phyloP scores from a whole-genome alignment of 2,329 filamentous ascomycete genomes.

The Sporothrix pseudoabietina region DNA sequence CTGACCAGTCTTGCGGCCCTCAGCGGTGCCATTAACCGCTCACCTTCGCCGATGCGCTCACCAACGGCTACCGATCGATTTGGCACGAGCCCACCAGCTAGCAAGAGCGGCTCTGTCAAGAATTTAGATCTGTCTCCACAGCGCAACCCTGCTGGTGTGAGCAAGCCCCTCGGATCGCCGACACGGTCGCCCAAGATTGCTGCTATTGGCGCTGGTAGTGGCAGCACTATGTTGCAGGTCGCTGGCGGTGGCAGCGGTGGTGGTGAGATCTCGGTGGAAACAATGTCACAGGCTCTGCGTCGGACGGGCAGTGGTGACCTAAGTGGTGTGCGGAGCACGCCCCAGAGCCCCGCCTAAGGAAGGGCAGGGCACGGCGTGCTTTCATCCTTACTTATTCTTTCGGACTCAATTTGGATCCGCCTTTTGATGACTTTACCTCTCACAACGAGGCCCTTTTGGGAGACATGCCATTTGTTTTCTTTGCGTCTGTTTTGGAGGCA shows the following conservation, averaged over 20 bases:
- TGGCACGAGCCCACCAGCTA: conserved; percentile 72
- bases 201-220: conserved; percentile 35
- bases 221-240: not conserved
- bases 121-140: conserved; percentile 70
- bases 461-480: not conserved
- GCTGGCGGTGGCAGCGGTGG: conserved; percentile 38
- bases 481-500: not conserved
- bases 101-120: conserved; percentile 73
- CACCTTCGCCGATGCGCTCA: conserved; percentile 78
- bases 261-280: conserved; percentile 84
- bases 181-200: conserved; percentile 34
- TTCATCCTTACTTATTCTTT: not conserved
- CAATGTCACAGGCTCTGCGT: conserved; percentile 85
- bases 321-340: conserved; percentile 56
- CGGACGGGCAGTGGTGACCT: conserved; percentile 85
- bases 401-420: not conserved
- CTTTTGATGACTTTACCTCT: conserved; percentile 7
- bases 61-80: conserved; percentile 60
- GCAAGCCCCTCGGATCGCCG: conserved; percentile 62
- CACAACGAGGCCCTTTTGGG: not conserved
- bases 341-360: conserved; percentile 55
- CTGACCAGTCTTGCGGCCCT: conserved; percentile 61
- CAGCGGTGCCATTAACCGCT: conserved; percentile 57
- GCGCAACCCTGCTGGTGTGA: conserved; percentile 43
- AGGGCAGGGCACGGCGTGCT: not conserved